phyloP scores from a whole-genome alignment of 2,329 filamentous ascomycete species.

The Neopestalotiopsis sp. region DNA sequence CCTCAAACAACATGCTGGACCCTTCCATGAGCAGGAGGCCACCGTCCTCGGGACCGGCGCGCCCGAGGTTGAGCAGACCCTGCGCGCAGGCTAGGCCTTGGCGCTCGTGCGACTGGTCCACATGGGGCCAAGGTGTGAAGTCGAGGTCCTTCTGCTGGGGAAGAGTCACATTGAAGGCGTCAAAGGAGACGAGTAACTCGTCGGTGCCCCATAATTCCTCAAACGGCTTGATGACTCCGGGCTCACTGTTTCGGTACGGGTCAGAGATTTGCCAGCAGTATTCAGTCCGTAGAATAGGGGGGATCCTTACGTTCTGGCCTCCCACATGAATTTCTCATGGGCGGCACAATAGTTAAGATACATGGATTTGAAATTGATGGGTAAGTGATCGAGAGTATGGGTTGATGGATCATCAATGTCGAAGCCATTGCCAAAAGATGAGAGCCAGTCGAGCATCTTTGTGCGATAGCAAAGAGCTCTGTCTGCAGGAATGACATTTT shows the following conservation, averaged over 20 bases:
- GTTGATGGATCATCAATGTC: conserved; percentile 36
- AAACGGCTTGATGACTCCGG: conserved; percentile 43
- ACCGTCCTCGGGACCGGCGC: conserved; percentile 41
- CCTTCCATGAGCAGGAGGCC: conserved; percentile 40
- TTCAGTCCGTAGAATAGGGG: too few species aligned
- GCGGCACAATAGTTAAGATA: conserved; percentile 35
- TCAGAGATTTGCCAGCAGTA: too few species aligned
- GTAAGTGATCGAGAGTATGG: conserved; percentile 41
- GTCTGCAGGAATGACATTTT: conserved; percentile 47
- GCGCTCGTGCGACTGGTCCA: conserved; percentile 35
- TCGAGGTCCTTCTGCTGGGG: conserved; percentile 35
- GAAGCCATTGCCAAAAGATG: conserved; percentile 27
- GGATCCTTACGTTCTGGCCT: conserved; percentile 28
- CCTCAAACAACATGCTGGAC: conserved; percentile 33
- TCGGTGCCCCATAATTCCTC: conserved; percentile 44
- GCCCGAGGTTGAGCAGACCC: conserved; percentile 36
- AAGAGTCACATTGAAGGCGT: conserved; percentile 47
- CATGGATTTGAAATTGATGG: conserved; percentile 38
- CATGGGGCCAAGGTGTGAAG: conserved; percentile 40
- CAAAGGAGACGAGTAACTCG: conserved; percentile 50
- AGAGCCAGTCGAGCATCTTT: conserved; percentile 28
- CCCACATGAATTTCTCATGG: conserved; percentile 48
- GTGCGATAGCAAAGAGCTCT: conserved; percentile 40
- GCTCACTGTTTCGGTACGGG: conserved; percentile 29
- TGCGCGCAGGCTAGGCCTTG: conserved; percentile 35